phyloP scores from a whole-genome alignment of 2,329 filamentous ascomycete genomes.

The Trichoderma oligosporum region DNA sequence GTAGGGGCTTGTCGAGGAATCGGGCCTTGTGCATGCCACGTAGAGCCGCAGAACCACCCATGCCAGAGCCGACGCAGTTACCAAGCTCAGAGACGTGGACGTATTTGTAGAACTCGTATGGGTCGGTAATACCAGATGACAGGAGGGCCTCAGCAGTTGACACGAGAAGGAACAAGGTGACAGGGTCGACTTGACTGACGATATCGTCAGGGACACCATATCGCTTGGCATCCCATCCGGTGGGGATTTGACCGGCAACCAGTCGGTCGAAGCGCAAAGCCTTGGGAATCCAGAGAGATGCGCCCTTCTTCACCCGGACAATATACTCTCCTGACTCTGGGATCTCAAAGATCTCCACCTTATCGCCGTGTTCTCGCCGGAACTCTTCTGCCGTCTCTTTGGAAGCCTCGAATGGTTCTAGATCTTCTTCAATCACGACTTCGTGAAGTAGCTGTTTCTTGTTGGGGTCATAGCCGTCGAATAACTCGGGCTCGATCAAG shows the following conservation, averaged over 20 bases:
- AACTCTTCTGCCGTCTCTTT: constrained; percentile 98
- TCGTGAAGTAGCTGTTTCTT: constrained; percentile 98
- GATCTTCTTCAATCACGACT: constrained; percentile 93
- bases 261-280: constrained; percentile 95
- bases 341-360: constrained; percentile 96
- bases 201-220: constrained; percentile 98
- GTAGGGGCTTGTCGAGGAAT: constrained; percentile 92
- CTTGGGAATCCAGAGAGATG: constrained; percentile 92
- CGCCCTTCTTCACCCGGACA: constrained; percentile 92
- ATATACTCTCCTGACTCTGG: constrained; percentile 90
- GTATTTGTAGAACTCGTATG: constrained; percentile 99
- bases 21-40: constrained; percentile 98
- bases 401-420: constrained; percentile 94
- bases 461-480: constrained; percentile 94
- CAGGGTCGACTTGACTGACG: constrained; percentile 93
- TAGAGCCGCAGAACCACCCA: constrained; percentile 88
- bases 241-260: constrained; percentile 93
- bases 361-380: constrained; percentile 93
- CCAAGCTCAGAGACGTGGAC: constrained; percentile 96
- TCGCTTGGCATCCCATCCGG: constrained; percentile 92
- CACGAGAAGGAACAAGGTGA: constrained; percentile 91
- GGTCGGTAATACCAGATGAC: constrained; percentile 92
- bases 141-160: constrained; percentile 89
- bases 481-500: constrained; percentile 94
- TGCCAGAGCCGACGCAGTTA: constrained; percentile 97